Evolutionary conservation across 495 filamentous ascomycete genomes (phyloP).

Genomic region (Xylaria flabelliformis): DNA sequence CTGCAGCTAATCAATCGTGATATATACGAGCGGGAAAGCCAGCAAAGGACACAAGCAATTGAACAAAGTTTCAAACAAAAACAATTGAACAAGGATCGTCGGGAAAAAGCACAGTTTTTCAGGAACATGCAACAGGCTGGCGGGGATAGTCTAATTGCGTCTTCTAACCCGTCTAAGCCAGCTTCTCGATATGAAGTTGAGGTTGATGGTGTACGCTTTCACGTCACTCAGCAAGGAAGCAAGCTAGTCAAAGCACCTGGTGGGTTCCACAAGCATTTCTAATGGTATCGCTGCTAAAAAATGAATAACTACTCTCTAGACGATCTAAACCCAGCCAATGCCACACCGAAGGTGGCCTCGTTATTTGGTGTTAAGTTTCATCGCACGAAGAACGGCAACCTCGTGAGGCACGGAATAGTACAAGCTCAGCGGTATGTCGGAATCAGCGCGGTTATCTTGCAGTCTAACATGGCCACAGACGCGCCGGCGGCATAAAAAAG

Average conservation of each 20-base stretch:
- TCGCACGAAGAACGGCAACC: conserved; percentile 89
- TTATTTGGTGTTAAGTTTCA: conserved; percentile 87
- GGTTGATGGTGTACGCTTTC: conserved; percentile 79
- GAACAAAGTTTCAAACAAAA: conserved; percentile 72
- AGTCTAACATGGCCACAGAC: conserved; percentile 44
- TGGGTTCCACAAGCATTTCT: conserved; percentile 43
- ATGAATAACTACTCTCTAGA: conserved; percentile 59
- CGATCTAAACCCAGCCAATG: conserved; percentile 65
- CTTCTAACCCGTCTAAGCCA: conserved; percentile 42
- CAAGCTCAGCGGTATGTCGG: conserved; percentile 68
- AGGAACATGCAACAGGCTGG: conserved; percentile 48
- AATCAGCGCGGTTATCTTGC: conserved; percentile 2
- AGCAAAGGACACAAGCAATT: conserved; percentile 74
- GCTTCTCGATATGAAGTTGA: conserved; percentile 66
- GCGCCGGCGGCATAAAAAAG: conserved; percentile 64
- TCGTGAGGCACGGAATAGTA: conserved; percentile 76
- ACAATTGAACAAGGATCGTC: conserved; percentile 62
- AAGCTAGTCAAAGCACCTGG: conserved; percentile 80
- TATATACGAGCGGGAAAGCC: conserved; percentile 78
- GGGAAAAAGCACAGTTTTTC: conserved; percentile 65
- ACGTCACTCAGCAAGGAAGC: conserved; percentile 77
- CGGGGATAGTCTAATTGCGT: conserved; percentile 41
- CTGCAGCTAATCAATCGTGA: conserved; percentile 87
- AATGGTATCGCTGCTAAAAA: conserved; percentile 33
- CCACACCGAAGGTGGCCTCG: conserved; percentile 78